Base-by-base conservation (phyloP, 495 filamentous ascomycete species). In the Penicillium flavigenum region DNA sequence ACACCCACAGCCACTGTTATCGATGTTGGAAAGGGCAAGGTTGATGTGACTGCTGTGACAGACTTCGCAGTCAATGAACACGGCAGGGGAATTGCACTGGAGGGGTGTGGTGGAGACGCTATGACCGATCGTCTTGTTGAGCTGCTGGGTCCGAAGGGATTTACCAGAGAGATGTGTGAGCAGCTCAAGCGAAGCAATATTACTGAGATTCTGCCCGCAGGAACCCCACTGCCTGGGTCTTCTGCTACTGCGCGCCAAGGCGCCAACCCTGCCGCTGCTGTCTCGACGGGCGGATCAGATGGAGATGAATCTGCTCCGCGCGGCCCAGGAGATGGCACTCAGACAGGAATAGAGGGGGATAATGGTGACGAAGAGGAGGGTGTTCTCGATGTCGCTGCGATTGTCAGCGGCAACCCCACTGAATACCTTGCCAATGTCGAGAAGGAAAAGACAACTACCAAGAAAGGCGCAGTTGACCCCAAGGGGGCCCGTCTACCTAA, bases 381-480 rank as follows among this genome's bases (percentile, higher is more conserved):
- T 3, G 89, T 94, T 4, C 76, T 98, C 14, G 92, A 98, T 67
- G 91, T 98, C 31, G 94, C 94, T 20, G 93, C 86, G 57, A 96
- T 98, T 61, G 92, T 98, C 20, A 91, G 88, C 57, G 95, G 94
- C 36, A 90, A 97, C 74, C 93, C 92, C 42, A 87, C 84, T 52
- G 95, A 98, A 63, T 96, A 91, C 62, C 78, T 98, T 11, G 92
- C 91, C 6, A 89, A 88, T 66, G 88, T 91, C 64, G 95, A 98
- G 62, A 91, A 88, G 71, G 91, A 96, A 65, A 97, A 96, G 76
- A 82, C 78, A 0, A 75, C 77, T n/a, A 81, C 80, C 51, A 89
- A 86, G 63, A 83, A 84, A 43, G 84, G 80, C 14, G 68, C 79
- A 17, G 75, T 72, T 14, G 72, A 75, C 20, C 68, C 71, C 14